Base-by-base conservation (phyloP, 2,329 filamentous ascomycete species). In the Kalaharituber pfeilii region DNA sequence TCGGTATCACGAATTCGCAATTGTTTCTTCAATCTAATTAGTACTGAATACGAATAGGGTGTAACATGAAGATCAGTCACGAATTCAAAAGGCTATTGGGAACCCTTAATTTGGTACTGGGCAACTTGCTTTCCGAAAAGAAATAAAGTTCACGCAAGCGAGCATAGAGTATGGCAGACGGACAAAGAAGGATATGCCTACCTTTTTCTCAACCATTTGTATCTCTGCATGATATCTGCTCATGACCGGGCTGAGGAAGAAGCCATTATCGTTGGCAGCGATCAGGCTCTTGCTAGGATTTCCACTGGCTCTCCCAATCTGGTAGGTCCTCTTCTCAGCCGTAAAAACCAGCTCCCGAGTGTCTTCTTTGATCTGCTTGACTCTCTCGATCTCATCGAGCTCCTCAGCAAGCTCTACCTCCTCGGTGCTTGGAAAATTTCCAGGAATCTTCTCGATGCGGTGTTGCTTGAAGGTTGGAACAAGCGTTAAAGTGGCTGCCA, bases 171-270 rank as follows among this genome's bases (percentile, higher is more conserved):
- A n/a, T n/a, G n/a, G n/a, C n/a, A n/a, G n/a, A n/a, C n/a, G n/a
- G n/a, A n/a, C n/a, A n/a, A n/a, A n/a, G n/a, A n/a, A n/a, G n/a
- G n/a, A n/a, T n/a, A n/a, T n/a, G n/a, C 57, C 55, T 45, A 51
- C 55, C 13, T 59, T 47, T 20, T 25, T 47, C 11, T 22, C 42
- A 42, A 56, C 55, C 55, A 62, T 60, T 1, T 62, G 65, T 33
- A 71, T 60, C 52, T 75, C 67, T 15, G 82, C 83, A 67, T 86
- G 82, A 9, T 76, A 66, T 45, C 82, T 73, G 24, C 81, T 85
- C 72, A 86, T 81, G 30, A 86, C 81, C 0, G 81, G 77, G 54
- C 77, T 82, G 59, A 84, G 76, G 56, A 85, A 82, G 73, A 73
- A 84, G 15, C 73, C 77, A 66, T 86, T 86, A 60, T 75, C 66